Base-by-base conservation (phyloP, 2,329 filamentous ascomycete species). In the Colletotrichum gigasporum region DNA sequence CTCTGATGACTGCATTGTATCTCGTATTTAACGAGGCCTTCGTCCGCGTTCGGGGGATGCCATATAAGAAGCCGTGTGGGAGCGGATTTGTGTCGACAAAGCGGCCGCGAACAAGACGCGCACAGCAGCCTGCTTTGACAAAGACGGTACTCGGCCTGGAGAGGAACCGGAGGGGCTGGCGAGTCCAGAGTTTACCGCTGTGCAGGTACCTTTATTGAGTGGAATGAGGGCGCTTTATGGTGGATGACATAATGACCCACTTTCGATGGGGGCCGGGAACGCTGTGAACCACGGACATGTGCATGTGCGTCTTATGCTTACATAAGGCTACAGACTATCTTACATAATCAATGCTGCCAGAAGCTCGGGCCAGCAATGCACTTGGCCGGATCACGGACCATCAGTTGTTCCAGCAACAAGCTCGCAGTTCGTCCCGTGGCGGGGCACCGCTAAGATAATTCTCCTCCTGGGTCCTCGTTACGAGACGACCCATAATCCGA, bases 401-500 rank as follows among this genome's bases (percentile, higher is more conserved):
- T 28, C 35, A 18, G 22, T 18, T 5, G n/a, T 37, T 12, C 22
- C 34, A 24, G 22, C 16, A 53, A 12, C 12, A 9, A 14, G 26
- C 28, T 5, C n/a, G n/a, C n/a, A 48, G 50, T 39, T 45, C 50
- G n/a, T 61, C 41, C 50, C 50, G n/a, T n/a, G n/a, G n/a, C n/a
- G n/a, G n/a, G n/a, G n/a, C n/a, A n/a, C n/a, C n/a, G n/a, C n/a
- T n/a, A n/a, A n/a, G n/a, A n/a, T n/a, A n/a, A 26, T 26, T 39
- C 34, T 11, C n/a, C 18, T 20, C n/a, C n/a, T n/a, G n/a, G n/a
- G n/a, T n/a, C n/a, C n/a, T n/a, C n/a, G n/a, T n/a, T 41, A 56
- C 58, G 51, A 62, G 37, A 39, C 44, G 22, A 18, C 20, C 53
- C 37, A 58, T 14, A 48, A 54, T 61, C 6, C 61, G 61, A 64